These are phyloP conservation scores for Fusarium avenaceum DNA, from an alignment of 2,329 filamentous ascomycete species.

Conservation along the genomic window DNA sequence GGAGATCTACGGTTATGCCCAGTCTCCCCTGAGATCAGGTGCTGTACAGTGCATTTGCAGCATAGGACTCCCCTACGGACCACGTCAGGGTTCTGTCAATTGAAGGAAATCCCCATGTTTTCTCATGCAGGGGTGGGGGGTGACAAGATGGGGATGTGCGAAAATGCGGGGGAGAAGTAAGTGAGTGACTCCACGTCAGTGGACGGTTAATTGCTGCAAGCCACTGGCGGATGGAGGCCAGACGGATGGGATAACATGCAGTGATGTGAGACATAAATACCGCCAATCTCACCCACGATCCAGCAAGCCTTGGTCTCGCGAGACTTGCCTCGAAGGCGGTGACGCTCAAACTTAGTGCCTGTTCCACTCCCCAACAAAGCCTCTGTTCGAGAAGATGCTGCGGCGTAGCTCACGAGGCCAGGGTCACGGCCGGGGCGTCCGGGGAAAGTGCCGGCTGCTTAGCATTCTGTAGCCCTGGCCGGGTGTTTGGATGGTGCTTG, in stretches of 20 bases:
- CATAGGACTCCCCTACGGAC: conserved; percentile 5
- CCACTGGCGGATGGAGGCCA: conserved; percentile 20
- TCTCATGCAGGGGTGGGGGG: conserved; percentile 31
- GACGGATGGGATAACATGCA: conserved; percentile 1
- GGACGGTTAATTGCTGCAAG: conserved; percentile 17
- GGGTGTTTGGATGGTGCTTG: conserved; percentile 31
- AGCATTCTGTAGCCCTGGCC: conserved; percentile 1
- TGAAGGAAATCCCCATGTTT: conserved; percentile 34
- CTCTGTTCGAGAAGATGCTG: conserved; percentile 17
- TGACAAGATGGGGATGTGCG: conserved; percentile 22
- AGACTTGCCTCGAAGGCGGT: conserved; percentile 29
- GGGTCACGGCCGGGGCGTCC: conserved; percentile 28
- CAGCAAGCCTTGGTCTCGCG: conserved; percentile 18
- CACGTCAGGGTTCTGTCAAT: conserved; percentile 33
- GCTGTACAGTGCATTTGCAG: conserved; percentile 23
- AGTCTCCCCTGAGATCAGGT: conserved; percentile 8
- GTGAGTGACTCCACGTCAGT: conserved; percentile 30
- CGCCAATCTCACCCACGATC: conserved; percentile 28
- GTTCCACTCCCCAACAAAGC: conserved; percentile 34
- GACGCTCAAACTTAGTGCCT: conserved; percentile 25
- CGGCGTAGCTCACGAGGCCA: conserved; percentile 38
- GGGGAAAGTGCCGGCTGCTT: conserved; percentile 35
- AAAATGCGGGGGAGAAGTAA: conserved; percentile 38
- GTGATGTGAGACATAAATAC: conserved; percentile 23
- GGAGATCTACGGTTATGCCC: conserved; percentile 23